phyloP scores from a whole-genome alignment of 805 yeast genomes.

The Kazachstania bromeliacearum region DNA sequence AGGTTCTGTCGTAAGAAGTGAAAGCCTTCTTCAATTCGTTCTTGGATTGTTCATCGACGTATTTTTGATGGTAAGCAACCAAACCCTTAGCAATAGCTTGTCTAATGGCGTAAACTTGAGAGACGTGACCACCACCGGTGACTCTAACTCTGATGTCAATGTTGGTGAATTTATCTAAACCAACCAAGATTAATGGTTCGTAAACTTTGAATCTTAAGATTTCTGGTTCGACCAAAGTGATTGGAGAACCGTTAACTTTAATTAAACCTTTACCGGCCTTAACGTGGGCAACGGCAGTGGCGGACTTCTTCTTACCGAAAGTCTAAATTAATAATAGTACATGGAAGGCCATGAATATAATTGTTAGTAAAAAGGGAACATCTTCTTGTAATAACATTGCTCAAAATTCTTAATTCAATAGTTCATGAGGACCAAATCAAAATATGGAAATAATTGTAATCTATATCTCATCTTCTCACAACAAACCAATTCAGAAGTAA shows the following conservation, averaged over 20 bases:
- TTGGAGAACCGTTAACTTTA: conserved; percentile 99
- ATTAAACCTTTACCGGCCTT: conserved; percentile 98
- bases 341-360: too few species aligned
- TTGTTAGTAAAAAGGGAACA: neutral
- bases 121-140: conserved; percentile 99
- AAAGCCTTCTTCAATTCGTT: conserved; percentile 98
- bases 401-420: too few species aligned
- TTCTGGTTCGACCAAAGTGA: conserved; percentile 98
- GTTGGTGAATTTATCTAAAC: conserved; percentile 97
- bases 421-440: too few species aligned
- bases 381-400: neutral
- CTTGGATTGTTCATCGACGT: conserved; percentile 98
- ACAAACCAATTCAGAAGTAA: neutral
- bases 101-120: conserved; percentile 99
- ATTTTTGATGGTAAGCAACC: conserved; percentile 98
- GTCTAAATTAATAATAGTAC: conserved; percentile 46
- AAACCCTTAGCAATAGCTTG: conserved; percentile 99
- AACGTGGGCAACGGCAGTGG: conserved; percentile 99
- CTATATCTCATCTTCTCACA: too few species aligned
- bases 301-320: conserved; percentile 99
- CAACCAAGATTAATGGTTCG: conserved; percentile 98
- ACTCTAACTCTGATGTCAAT: conserved; percentile 98
- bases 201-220: conserved; percentile 98
- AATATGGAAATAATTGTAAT: too few species aligned
- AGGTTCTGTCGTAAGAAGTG: conserved; percentile 97